Conservation (phyloP, 148 eudicot genomes). For the Rhododendron simsii region DNA sequence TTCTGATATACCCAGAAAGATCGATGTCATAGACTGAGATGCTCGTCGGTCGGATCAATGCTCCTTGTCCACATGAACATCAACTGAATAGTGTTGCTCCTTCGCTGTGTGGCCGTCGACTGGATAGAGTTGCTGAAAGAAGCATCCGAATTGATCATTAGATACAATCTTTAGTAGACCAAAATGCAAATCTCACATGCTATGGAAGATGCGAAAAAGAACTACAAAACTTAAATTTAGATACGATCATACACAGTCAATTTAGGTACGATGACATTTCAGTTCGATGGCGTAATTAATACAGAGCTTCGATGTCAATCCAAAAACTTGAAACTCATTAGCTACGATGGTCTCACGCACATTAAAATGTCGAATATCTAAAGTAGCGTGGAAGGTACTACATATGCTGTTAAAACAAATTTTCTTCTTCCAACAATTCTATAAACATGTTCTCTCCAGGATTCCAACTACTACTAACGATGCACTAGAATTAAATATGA, state of each 20-base stretch:
- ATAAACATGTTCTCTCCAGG: neutral
- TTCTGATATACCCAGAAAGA: neutral
- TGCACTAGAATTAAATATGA: neutral
- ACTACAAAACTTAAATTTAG: neutral
- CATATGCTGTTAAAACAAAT: neutral
- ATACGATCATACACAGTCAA: neutral
- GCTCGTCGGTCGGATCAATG: neutral
- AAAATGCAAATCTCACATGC: neutral
- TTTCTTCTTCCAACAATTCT: neutral
- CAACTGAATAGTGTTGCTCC: neutral
- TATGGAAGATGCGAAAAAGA: neutral
- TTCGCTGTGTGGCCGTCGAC: neutral
- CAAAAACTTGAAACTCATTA: neutral
- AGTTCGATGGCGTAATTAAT: neutral
- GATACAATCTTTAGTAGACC: neutral
- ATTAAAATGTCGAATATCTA: neutral
- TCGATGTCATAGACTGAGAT: neutral
- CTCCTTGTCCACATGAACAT: neutral
- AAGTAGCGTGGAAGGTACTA: neutral
- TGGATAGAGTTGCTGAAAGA: conserved; percentile 2
- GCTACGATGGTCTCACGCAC: neutral
- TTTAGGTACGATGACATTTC: neutral
- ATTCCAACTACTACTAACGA: neutral
- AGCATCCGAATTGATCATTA: neutral
- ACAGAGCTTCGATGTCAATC: neutral